Evolutionary conservation across 2,329 filamentous ascomycete species (phyloP).

Genomic region (Trichoderma koningiopsis): DNA sequence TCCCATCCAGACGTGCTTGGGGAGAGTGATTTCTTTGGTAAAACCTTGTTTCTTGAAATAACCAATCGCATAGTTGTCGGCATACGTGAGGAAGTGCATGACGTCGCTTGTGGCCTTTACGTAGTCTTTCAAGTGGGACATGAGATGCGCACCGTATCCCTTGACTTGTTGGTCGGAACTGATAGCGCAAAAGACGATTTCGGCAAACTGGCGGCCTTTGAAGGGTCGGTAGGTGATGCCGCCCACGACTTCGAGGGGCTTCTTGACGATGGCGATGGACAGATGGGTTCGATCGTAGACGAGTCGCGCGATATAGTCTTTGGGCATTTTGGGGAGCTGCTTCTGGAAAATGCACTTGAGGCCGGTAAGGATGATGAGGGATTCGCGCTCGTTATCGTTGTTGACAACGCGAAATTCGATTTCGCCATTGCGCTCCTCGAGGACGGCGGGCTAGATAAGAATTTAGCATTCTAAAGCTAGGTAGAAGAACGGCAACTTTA

Average conservation of each 20-base stretch:
- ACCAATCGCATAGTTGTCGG: conserved; percentile 97
- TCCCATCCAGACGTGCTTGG: conserved; percentile 93
- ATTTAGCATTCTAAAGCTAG: not conserved
- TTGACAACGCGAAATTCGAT: conserved; percentile 98
- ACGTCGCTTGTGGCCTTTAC: conserved; percentile 95
- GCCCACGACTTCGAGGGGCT: conserved; percentile 91
- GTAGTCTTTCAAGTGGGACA: conserved; percentile 97
- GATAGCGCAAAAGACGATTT: conserved; percentile 98
- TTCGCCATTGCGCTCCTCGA: conserved; percentile 90
- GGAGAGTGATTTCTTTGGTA: conserved; percentile 95
- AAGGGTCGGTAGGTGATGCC: conserved; percentile 97
- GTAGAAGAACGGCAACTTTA: no score
- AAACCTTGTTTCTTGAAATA: conserved; percentile 99
- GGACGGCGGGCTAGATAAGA: conserved; percentile 69
- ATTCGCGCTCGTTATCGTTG: conserved; percentile 87
- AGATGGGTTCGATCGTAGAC: conserved; percentile 97
- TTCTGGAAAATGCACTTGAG: conserved; percentile 99
- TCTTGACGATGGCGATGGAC: conserved; percentile 96
- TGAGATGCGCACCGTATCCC: conserved; percentile 94
- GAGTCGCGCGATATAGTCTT: conserved; percentile 95
- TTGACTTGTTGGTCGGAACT: conserved; percentile 98
- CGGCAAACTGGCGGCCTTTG: conserved; percentile 86
- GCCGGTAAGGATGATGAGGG: conserved; percentile 90
- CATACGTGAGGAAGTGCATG: conserved; percentile 98
- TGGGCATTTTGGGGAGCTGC: conserved; percentile 97